Evolutionary conservation across 2,329 filamentous ascomycete species (phyloP).

Genomic region (Ceratocystis diversiconidia): DNA sequence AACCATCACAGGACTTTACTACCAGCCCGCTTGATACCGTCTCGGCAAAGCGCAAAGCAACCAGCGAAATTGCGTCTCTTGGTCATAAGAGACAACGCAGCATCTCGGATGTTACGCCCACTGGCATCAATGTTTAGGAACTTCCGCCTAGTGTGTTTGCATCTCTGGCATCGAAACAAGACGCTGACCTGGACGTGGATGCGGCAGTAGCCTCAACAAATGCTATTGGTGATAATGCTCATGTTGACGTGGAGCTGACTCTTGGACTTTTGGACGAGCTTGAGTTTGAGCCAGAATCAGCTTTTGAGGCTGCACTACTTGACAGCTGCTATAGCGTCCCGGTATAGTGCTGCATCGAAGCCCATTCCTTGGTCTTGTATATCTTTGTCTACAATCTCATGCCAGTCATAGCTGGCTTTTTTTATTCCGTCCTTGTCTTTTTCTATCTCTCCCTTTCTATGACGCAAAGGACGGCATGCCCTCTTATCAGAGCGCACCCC

Average conservation of each 20-base stretch:
- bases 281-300: constrained; percentile 2
- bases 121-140: constrained; percentile 19
- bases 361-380: neutral
- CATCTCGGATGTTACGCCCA: constrained; percentile 41
- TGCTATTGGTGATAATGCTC: neutral
- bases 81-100: constrained; percentile 44
- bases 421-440: neutral
- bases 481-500: neutral
- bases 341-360: neutral
- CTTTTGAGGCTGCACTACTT: neutral
- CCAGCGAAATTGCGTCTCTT: constrained; percentile 28
- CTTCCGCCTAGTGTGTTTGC: constrained; percentile 5
- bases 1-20: constrained; percentile 32
- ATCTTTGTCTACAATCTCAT: neutral
- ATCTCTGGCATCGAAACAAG: constrained; percentile 4
- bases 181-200: neutral
- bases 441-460: neutral
- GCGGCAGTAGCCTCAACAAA: neutral
- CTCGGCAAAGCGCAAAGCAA: constrained; percentile 43
- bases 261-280: neutral
- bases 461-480: constrained; percentile 8
- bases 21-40: constrained; percentile 37
- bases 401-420: neutral
- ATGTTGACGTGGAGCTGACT: neutral
- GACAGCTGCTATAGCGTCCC: neutral